Percentiles rank a stretch among this genome's conserved stretches.
phyloP scores from a whole-genome alignment of 1,284 basidiomycete species.

The Ganoderma meredithae region DNA sequence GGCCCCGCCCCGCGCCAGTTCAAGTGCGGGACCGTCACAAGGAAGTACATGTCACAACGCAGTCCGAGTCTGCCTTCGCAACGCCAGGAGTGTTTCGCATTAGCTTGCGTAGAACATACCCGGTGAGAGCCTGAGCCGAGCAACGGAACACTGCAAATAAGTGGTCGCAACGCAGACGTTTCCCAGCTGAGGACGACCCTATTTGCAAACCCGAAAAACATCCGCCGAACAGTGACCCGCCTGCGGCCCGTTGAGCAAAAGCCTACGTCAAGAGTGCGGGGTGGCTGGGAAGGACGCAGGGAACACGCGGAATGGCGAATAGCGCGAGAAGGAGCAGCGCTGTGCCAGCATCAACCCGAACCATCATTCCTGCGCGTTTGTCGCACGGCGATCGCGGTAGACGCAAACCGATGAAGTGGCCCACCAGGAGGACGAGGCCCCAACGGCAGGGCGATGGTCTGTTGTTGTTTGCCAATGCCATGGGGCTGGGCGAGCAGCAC shows the following conservation, averaged over 20 bases:
- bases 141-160: constrained; percentile 1
- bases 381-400: constrained; percentile 4
- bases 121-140: constrained; percentile 2
- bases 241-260: not conserved
- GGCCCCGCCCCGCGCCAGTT: not conserved
- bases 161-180: constrained; percentile 5
- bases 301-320: not conserved
- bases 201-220: not conserved
- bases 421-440: not conserved
- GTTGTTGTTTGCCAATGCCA: constrained; percentile 3
- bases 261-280: constrained; percentile 2
- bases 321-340: constrained; percentile 1
- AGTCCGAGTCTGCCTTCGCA: not conserved
- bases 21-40: constrained; percentile 1
- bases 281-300: not conserved
- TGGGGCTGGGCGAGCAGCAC: not conserved
- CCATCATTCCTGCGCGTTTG: constrained; percentile 4
- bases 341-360: not conserved
- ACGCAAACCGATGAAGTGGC: not conserved
- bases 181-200: not conserved
- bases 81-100: not conserved
- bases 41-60: not conserved
- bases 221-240: not conserved
- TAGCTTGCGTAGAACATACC: not conserved
- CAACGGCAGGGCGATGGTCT: not conserved